Percentiles rank a stretch among this genome's conserved stretches.
Conservation (phyloP, 2,329 filamentous ascomycete genomes). For the Fusarium sp. region DNA sequence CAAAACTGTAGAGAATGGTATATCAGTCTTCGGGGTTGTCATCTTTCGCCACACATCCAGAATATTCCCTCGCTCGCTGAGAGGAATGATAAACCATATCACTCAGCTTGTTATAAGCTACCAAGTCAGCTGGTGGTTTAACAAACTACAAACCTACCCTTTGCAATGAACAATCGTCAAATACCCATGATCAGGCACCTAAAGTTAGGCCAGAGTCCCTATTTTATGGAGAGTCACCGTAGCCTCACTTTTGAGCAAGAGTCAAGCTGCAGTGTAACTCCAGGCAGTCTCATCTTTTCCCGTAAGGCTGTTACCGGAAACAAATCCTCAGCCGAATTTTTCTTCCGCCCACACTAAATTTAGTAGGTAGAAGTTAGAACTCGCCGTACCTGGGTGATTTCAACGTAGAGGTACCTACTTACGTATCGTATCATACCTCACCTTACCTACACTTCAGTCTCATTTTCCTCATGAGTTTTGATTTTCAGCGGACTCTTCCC, state of each 20-base stretch:
- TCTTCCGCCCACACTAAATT: constrained; percentile 36
- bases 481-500: neutral
- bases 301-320: constrained; percentile 8
- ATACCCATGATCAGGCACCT: neutral
- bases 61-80: neutral
- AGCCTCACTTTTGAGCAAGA: neutral
- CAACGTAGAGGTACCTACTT: neutral
- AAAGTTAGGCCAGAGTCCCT: neutral
- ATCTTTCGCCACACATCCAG: neutral
- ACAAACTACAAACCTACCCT: neutral
- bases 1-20: neutral
- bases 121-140: neutral
- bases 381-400: neutral
- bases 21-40: neutral
- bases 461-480: constrained; percentile 2
- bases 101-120: neutral
- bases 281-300: neutral
- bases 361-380: neutral
- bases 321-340: constrained; percentile 35
- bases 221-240: neutral
- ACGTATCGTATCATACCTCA: constrained; percentile 3
- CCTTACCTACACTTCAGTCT: constrained; percentile 6
- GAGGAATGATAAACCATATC: neutral
- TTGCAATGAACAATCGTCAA: neutral
- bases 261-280: constrained; percentile 21